Evolutionary conservation across 2,329 filamentous ascomycete species (phyloP).

Genomic region (Calonectria naviculata): DNA sequence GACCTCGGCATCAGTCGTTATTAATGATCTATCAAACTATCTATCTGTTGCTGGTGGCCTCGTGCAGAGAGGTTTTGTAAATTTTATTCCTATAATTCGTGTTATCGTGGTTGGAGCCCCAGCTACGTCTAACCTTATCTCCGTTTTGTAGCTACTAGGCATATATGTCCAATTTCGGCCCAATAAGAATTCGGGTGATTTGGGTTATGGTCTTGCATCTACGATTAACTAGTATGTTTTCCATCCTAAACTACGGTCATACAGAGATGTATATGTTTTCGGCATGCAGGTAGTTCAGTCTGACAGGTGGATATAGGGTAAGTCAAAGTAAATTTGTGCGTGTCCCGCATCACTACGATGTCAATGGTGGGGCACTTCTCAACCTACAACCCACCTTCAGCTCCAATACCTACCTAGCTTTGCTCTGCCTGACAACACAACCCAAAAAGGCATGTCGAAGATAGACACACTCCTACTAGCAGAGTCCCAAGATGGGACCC

Average conservation of each 20-base stretch:
- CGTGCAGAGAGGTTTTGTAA: not conserved
- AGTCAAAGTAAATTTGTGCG: slow-evolving; percentile 1
- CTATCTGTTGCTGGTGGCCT: not conserved
- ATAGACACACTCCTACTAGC: slow-evolving; percentile 49
- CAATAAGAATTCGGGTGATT: not conserved
- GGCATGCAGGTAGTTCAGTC: too few relatives aligned
- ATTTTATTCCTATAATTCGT: not conserved
- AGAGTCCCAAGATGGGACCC: slow-evolving; percentile 18
- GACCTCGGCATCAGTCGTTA: slow-evolving; percentile 41
- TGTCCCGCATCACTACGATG: slow-evolving; percentile 26
- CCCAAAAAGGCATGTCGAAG: slow-evolving; percentile 41
- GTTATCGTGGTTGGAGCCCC: not conserved
- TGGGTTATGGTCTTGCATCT: too few relatives aligned
- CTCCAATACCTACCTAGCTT: not conserved
- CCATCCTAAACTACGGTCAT: too few relatives aligned
- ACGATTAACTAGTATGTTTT: too few relatives aligned
- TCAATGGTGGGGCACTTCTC: slow-evolving; percentile 39
- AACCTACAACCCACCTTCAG: slow-evolving; percentile 30
- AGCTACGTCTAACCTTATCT: not conserved
- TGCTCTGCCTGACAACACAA: not conserved
- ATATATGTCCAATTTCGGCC: not conserved
- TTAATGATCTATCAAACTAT: slow-evolving; percentile 44
- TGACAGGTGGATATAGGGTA: slow-evolving; percentile 9
- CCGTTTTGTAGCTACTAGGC: not conserved
- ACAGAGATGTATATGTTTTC: too few relatives aligned